Percentiles rank a stretch among this genome's conserved stretches.
These are phyloP conservation scores for Mycena rosella DNA, from an alignment of 768 basidiomycete genomes.

Conservation along the genomic window DNA sequence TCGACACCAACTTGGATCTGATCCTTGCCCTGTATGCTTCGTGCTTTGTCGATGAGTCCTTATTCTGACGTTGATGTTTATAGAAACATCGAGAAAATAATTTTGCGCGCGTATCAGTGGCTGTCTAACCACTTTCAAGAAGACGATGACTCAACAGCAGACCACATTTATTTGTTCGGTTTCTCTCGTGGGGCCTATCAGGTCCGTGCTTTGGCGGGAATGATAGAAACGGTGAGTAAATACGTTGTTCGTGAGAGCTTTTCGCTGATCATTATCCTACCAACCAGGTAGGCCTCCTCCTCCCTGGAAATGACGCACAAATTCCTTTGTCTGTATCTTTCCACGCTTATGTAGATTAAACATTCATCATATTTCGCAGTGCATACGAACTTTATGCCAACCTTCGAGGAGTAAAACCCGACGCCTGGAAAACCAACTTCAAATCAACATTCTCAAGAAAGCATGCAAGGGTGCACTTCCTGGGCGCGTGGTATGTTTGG, in stretches of 20 bases:
- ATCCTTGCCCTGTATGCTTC: constrained; percentile 36
- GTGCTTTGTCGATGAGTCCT: too few relatives aligned
- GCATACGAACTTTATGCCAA: constrained; percentile 53
- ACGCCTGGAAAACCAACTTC: constrained; percentile 36
- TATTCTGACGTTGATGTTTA: not conserved
- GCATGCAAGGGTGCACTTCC: constrained; percentile 45
- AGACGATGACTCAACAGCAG: constrained; percentile 53
- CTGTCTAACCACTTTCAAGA: constrained; percentile 55
- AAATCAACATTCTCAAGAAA: constrained; percentile 41
- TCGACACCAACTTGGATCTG: constrained; percentile 32
- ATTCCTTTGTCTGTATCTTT: constrained; percentile 2
- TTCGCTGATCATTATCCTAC: not conserved
- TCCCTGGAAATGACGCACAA: not conserved
- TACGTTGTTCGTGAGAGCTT: not conserved
- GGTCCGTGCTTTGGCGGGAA: constrained; percentile 56
- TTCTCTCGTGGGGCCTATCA: constrained; percentile 65
- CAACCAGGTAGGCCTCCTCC: not conserved
- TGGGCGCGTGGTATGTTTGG: constrained; percentile 47
- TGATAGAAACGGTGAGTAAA: constrained; percentile 54
- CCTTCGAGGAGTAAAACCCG: too few relatives aligned
- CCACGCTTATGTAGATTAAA: not conserved
- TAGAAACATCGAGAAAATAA: constrained; percentile 39
- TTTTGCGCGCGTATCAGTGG: constrained; percentile 57
- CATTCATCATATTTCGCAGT: constrained; percentile 33
- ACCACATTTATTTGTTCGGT: constrained; percentile 49